Base-by-base conservation (phyloP, 768 basidiomycete species). In the Russula lepida region DNA sequence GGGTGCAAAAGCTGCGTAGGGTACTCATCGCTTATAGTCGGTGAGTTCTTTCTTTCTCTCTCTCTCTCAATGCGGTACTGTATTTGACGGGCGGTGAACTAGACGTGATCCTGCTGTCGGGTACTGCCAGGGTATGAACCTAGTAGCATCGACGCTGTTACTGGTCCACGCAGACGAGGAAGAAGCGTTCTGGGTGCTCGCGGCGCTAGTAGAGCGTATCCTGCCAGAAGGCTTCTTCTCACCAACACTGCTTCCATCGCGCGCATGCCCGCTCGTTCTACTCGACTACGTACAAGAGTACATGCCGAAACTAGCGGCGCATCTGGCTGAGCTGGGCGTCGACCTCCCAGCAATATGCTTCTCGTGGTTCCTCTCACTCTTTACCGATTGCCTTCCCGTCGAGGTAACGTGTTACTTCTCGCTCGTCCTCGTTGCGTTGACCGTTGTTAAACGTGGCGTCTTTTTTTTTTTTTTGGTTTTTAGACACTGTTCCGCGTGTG, bases 351-450 rank as follows among this genome's bases (percentile, higher is more conserved):
- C 95, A 0, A 92, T 98, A 63, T 97, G 93, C 62, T 99, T 99
- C 77, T 95, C 94, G 13, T 99, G 97, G 97, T 97, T 98, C 74
- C 76, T 99, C 27, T 94, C 92, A 3, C 77, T 99, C 23, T 98
- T 98, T 69, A 97, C 95, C 0, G 94, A 97, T 67, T 95, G 95
- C 70, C 75, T 98, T 8, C 95, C 95, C 12, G 90, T 98, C 28
- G 94, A 95, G 82, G 93, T 93, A 59, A 5, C 15, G 25, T 27
- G 5, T 1, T 21, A 0, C 17, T 19, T 9, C 19, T 19, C 28
- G 12, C 47, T 7, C 27, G n/a, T 13, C 15, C 3, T 48, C 17
- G 6, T 28, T 5, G 15, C 2, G 28, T 19, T n/a, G 17, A 17
- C 1, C 17, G 15, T 30, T 8, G 28, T 50, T 13, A 15, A 28